Percentiles rank a stretch among this genome's conserved stretches.
Evolutionary conservation across 2,329 filamentous ascomycete species (phyloP).

Genomic region (Xylogone sp.): DNA sequence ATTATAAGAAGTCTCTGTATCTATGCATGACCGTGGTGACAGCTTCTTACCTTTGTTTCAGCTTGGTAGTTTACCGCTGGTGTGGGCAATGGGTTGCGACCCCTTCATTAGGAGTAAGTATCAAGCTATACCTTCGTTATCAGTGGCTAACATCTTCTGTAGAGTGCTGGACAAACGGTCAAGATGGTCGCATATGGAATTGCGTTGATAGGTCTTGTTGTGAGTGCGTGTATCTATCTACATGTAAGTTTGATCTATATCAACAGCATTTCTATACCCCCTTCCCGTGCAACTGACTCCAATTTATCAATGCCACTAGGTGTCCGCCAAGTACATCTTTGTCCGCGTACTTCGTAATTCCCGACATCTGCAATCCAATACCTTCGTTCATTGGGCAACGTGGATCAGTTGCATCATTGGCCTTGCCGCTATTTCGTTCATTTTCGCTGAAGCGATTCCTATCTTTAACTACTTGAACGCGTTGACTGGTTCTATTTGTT

Average conservation of each 20-base stretch:
- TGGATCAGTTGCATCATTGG: conserved; percentile 44
- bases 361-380: conserved; percentile 47
- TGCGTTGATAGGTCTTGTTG: conserved; percentile 49
- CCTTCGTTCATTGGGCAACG: conserved; percentile 44
- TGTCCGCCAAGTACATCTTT: conserved; percentile 52
- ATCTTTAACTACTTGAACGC: conserved; percentile 51
- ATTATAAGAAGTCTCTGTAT: conserved; percentile 58
- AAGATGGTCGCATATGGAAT: conserved; percentile 61
- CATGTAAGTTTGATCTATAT: neutral
- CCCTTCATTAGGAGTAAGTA: conserved; percentile 47
- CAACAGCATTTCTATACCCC: neutral
- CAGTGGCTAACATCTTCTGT: neutral
- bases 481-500: conserved; percentile 44
- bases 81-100: conserved; percentile 60
- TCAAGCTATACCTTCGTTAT: neutral
- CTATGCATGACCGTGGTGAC: conserved; percentile 55
- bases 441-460: conserved; percentile 50
- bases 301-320: conserved; percentile 38
- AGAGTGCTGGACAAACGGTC: conserved; percentile 52
- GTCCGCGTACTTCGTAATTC: conserved; percentile 50
- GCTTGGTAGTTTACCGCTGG: conserved; percentile 50
- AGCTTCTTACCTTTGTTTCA: conserved; percentile 53
- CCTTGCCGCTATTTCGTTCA: conserved; percentile 40
- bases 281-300: conserved; percentile 17
- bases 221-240: conserved; percentile 30